Evolutionary conservation across 78 protist species (phyloP).

Genomic region (Parvularia atlantis): DNA sequence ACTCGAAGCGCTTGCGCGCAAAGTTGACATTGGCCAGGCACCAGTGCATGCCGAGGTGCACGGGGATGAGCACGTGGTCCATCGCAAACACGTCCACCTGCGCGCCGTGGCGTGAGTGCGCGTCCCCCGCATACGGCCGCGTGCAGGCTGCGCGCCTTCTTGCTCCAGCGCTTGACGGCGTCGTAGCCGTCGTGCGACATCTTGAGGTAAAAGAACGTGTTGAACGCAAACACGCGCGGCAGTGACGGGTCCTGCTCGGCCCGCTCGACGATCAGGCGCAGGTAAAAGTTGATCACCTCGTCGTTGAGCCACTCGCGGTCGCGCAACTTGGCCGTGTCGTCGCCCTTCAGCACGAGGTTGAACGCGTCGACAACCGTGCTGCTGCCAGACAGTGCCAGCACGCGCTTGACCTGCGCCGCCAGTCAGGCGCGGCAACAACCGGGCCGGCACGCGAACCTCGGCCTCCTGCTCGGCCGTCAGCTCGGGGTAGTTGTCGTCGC

Average conservation of each 20-base stretch:
- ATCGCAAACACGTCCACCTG: slow-evolving; percentile 49
- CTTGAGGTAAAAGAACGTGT: slow-evolving; percentile 56
- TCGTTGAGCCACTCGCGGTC: slow-evolving; percentile 43
- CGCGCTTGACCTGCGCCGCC: too few relatives aligned
- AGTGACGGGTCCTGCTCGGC: not conserved
- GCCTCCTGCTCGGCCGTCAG: too few relatives aligned
- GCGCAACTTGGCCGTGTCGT: not conserved
- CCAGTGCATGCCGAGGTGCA: slow-evolving; percentile 78
- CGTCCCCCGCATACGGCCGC: not conserved
- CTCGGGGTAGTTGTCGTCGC: too few relatives aligned
- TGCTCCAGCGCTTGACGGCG: slow-evolving; percentile 64
- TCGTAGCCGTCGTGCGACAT: slow-evolving; percentile 40
- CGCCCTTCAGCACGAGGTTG: too few relatives aligned
- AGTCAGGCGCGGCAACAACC: too few relatives aligned
- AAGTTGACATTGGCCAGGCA: slow-evolving; percentile 62
- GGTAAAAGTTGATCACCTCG: slow-evolving; percentile 30
- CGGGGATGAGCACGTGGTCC: slow-evolving; percentile 65
- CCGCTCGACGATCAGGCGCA: slow-evolving; percentile 20
- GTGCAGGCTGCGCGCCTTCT: not conserved
- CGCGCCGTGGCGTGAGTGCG: not conserved
- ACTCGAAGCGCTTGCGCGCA: slow-evolving; percentile 44
- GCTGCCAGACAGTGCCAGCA: too few relatives aligned
- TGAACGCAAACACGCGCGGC: slow-evolving; percentile 28
- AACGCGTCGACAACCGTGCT: too few relatives aligned
- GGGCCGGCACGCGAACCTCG: too few relatives aligned